Evolutionary conservation across 805 yeast genomes (phyloP).

Genomic region (Starmerella stigmatis): DNA sequence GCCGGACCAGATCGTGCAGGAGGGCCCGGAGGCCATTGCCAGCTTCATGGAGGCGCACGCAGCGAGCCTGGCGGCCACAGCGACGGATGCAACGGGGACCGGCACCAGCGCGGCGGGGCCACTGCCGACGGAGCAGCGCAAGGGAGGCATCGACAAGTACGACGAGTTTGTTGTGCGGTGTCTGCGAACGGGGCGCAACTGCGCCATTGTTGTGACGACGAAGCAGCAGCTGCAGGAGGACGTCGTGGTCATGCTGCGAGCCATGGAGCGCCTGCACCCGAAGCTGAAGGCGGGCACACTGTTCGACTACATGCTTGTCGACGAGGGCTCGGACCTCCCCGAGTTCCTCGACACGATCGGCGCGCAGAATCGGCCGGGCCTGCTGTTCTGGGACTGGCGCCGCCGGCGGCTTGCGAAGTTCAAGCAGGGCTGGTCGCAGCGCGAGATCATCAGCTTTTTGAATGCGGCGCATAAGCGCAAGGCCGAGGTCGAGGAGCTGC

Average conservation of each 20-base stretch:
- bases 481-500: constrained; percentile 10
- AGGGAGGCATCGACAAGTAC: constrained; percentile 12
- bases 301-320: constrained; percentile 20
- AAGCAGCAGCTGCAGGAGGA: constrained; percentile 15
- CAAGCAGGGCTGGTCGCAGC: constrained; percentile 13
- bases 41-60: constrained; percentile 15
- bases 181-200: constrained; percentile 18
- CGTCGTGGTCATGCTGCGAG: constrained; percentile 12
- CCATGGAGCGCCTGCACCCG: constrained; percentile 13
- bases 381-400: constrained; percentile 18
- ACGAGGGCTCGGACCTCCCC: constrained; percentile 11
- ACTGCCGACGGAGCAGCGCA: constrained; percentile 11
- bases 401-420: constrained; percentile 8
- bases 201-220: constrained; percentile 18
- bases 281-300: constrained; percentile 10
- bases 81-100: neutral
- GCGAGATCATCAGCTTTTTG: constrained; percentile 11
- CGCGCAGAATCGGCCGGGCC: constrained; percentile 13
- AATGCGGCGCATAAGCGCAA: constrained; percentile 11
- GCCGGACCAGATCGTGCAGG: constrained; percentile 25
- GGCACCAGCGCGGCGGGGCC: constrained; percentile 10
- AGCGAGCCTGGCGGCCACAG: neutral
- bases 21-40: constrained; percentile 24
- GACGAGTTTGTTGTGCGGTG: constrained; percentile 20
- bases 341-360: constrained; percentile 18